Conservation (phyloP, 2,329 filamentous ascomycete genomes). For the Trichoderma sp. region DNA sequence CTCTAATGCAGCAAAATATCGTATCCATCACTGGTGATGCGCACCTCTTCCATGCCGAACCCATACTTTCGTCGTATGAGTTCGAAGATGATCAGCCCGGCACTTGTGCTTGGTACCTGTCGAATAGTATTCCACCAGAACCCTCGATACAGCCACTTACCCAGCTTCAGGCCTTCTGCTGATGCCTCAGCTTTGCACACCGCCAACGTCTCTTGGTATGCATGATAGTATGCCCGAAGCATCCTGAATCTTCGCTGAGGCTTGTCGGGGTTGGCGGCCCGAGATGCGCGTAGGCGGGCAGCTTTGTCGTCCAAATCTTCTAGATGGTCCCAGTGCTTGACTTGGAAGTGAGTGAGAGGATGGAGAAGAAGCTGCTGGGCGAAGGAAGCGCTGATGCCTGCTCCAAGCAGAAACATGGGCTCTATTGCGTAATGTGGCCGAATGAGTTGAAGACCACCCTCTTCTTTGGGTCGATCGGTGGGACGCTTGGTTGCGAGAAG, state of each 20-base stretch:
- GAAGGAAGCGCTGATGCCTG: conserved; percentile 67
- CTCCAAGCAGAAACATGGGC: conserved; percentile 67
- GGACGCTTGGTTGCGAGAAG: conserved; percentile 49
- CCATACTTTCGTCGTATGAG: conserved; percentile 72
- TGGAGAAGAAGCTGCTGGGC: conserved; percentile 69
- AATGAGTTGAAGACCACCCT: conserved; percentile 51
- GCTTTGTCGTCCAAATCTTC: conserved; percentile 67
- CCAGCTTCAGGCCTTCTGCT: conserved; percentile 53
- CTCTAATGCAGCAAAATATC: conserved; percentile 59
- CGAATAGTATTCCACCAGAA: conserved; percentile 71
- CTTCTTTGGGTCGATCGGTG: conserved; percentile 24
- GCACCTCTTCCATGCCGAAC: conserved; percentile 58
- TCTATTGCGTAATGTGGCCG: conserved; percentile 74
- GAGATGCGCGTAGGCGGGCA: conserved; percentile 42
- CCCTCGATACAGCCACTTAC: conserved; percentile 65
- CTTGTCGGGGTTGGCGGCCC: conserved; percentile 32
- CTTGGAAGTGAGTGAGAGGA: conserved; percentile 68
- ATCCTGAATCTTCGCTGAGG: conserved; percentile 48
- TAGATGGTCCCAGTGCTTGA: conserved; percentile 69
- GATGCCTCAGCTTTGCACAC: conserved; percentile 59
- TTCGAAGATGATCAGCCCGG: conserved; percentile 77
- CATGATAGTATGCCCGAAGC: conserved; percentile 65
- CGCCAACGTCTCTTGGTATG: conserved; percentile 66
- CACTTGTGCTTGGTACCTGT: conserved; percentile 74
- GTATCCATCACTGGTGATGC: conserved; percentile 67